phyloP scores from a whole-genome alignment of 305 asterid genomes.

The Caryopteris hybrid region DNA sequence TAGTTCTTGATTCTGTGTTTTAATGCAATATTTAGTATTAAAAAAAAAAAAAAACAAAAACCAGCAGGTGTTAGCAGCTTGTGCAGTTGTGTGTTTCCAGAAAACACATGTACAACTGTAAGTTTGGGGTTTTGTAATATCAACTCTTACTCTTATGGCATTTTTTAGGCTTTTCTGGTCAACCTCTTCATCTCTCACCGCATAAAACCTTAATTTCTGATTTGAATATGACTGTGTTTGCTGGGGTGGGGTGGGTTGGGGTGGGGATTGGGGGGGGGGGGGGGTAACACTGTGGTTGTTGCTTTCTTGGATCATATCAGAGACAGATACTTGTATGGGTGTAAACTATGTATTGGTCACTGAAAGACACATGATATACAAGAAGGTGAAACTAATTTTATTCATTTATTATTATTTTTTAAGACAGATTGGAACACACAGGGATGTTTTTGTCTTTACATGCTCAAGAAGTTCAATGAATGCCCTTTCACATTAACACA shows the following conservation, averaged over 20 bases:
- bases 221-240: not conserved
- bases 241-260: not conserved
- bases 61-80: not conserved
- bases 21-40: constrained; percentile 22
- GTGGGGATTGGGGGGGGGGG: not conserved
- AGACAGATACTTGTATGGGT: too few species aligned
- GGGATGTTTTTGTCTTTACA: constrained; percentile 18
- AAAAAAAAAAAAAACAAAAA: too few species aligned
- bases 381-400: not conserved
- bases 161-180: not conserved
- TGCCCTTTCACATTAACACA: not conserved
- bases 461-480: constrained; percentile 9
- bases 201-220: constrained; percentile 6
- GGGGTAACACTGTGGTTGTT: not conserved
- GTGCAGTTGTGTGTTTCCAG: not conserved
- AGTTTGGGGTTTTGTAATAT: constrained; percentile 9
- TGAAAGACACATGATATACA: constrained; percentile 13
- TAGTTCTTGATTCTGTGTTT: constrained; percentile 25
- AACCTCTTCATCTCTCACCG: constrained; percentile 1
- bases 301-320: constrained; percentile 4
- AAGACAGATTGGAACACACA: constrained; percentile 14
- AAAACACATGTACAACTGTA: constrained; percentile 10
- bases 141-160: not conserved
- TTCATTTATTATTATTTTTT: not conserved
- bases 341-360: not conserved